phyloP scores from a whole-genome alignment of 306 rosid species.

The Trichosanthes cucumerina region DNA sequence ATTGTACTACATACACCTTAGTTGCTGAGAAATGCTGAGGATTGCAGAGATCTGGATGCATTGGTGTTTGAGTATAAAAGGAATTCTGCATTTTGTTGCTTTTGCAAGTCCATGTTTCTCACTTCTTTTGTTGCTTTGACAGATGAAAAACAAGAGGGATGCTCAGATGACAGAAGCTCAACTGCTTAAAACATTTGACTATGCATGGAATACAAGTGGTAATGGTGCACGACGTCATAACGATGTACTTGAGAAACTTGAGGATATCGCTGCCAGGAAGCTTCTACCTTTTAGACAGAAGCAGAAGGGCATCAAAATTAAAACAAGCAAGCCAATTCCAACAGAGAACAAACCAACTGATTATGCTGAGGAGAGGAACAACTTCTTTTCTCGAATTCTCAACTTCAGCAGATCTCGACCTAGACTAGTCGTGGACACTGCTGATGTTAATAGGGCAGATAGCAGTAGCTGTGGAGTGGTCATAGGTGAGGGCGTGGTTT shows the following conservation, averaged over 20 bases:
- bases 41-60: neutral
- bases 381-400: slow-evolving; percentile 42
- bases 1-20: neutral
- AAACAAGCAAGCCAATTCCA: slow-evolving; percentile 31
- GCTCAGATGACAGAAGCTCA: slow-evolving; percentile 49
- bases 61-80: neutral
- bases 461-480: slow-evolving; percentile 45
- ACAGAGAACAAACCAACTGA: slow-evolving; percentile 20
- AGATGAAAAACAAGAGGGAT: slow-evolving; percentile 60
- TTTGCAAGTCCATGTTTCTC: neutral
- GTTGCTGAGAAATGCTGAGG: neutral
- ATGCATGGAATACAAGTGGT: slow-evolving; percentile 61
- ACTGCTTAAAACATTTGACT: slow-evolving; percentile 68
- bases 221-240: slow-evolving; percentile 51
- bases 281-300: slow-evolving; percentile 49
- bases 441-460: slow-evolving; percentile 19
- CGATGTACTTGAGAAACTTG: slow-evolving; percentile 49
- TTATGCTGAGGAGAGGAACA: slow-evolving; percentile 28
- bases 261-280: slow-evolving; percentile 29
- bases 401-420: slow-evolving; percentile 56
- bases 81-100: neutral
- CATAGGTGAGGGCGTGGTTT: slow-evolving; percentile 38
- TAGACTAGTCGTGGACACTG: slow-evolving; percentile 26
- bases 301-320: slow-evolving; percentile 55
- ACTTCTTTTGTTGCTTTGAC: slow-evolving; percentile 20